Conservation (phyloP, 805 yeast species). For the Wickerhamomyces queroliae region DNA sequence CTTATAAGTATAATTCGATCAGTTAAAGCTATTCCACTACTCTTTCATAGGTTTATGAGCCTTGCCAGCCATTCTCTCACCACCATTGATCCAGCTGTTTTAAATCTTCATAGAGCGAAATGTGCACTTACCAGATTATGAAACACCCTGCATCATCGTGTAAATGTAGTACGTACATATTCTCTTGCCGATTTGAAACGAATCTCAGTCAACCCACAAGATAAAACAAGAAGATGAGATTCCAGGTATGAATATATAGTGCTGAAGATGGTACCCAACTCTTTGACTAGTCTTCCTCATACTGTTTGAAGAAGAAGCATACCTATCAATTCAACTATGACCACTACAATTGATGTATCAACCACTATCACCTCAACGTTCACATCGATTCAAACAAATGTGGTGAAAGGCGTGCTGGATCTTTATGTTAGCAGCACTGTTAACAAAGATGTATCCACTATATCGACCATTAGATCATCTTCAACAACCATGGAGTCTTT, state of each 20-base stretch:
- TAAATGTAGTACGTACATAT: neutral
- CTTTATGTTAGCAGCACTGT: neutral
- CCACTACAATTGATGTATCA: slow-evolving; percentile 4
- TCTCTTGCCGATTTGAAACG: neutral
- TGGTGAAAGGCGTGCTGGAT: slow-evolving; percentile 8
- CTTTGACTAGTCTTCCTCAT: too few relatives aligned
- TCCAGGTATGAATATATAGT: neutral
- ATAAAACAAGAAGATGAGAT: neutral
- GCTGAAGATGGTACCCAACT: too few relatives aligned
- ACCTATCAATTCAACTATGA: slow-evolving; percentile 1
- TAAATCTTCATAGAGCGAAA: neutral
- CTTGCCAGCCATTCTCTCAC: too few relatives aligned
- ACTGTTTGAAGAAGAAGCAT: neutral
- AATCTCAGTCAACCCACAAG: neutral
- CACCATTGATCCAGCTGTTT: too few relatives aligned
- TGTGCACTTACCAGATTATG: neutral
- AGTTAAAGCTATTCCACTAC: too few relatives aligned
- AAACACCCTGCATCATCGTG: too few relatives aligned
- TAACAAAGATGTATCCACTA: neutral
- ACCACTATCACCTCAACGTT: slow-evolving; percentile 2
- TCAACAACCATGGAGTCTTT: slow-evolving; percentile 1
- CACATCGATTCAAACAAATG: slow-evolving; percentile 6
- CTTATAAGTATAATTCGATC: too few relatives aligned
- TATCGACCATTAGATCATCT: slow-evolving; percentile 1
- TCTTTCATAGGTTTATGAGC: too few relatives aligned